Conservation (phyloP, 2,329 filamentous ascomycete species). For the Cladosporium velox region DNA sequence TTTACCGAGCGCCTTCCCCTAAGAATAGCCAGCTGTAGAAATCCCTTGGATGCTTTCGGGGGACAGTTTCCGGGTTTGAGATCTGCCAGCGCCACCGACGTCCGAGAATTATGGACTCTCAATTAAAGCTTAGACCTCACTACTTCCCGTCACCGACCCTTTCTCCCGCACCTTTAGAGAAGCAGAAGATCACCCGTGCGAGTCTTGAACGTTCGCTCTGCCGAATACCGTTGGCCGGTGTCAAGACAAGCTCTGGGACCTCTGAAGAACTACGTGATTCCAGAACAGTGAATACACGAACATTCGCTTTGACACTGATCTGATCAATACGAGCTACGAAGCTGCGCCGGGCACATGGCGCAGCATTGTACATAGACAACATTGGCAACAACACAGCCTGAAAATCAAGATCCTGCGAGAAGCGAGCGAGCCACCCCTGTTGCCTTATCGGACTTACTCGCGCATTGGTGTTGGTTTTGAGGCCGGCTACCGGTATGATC, state of each 20-base stretch:
- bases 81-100: constrained; percentile 17
- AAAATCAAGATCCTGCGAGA: not conserved
- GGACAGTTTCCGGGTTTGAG: not conserved
- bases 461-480: not conserved
- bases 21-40: not conserved
- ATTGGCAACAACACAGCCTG: not conserved
- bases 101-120: constrained; percentile 15
- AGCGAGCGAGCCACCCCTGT: not conserved
- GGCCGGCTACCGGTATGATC: not conserved
- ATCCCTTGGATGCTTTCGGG: not conserved
- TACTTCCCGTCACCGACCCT: not conserved
- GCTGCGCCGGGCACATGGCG: not conserved
- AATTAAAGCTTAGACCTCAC: constrained; percentile 16
- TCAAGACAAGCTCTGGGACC: not conserved
- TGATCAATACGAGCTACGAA: not conserved
- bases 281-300: not conserved
- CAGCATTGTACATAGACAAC: not conserved
- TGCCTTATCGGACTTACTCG: not conserved
- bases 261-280: not conserved
- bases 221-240: not conserved
- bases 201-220: not conserved
- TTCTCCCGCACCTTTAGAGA: not conserved
- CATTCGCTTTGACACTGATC: not conserved
- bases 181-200: constrained; percentile 17
- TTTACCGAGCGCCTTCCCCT: not conserved